Evolutionary conservation across 352 stramenopile species (phyloP), one percentile per base, ranked within the genome.

Genomic region (Phytophthora fragariae): DNA sequence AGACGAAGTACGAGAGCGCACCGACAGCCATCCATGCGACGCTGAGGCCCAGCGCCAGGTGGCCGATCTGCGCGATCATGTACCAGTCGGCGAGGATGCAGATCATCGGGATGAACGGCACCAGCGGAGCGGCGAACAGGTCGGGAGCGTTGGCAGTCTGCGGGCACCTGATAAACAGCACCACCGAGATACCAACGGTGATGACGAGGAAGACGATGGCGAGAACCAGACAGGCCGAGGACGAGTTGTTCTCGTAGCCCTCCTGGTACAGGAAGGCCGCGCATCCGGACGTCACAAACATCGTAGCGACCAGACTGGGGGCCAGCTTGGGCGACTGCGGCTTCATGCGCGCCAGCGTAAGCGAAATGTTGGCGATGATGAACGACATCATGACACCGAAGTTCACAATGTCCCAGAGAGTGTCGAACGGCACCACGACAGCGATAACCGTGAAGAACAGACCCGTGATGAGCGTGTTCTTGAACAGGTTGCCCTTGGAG

Each of bases 331-430:
- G 85, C 29, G 86, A 93, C 47, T 77, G 64, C 8, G 85, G 72
- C 58, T 80, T 79, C 54, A 77, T 90, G 60, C 89, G 87, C 14
- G 89, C 68, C 46, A 96, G 70, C 9, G 92, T 65, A 6, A 96
- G 75, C 57, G 87, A 85, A 17, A 81, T 68, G 64, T 96, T 95
- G n/a, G 90, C 81, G 56, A 96, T 77, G 68, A 92, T 92, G 73
- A 97, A 97, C 29, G 86, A 92, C 63, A 96, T 72, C 52, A 97
- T 81, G 35, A 97, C 91, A 27, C 90, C 92, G 52, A 95, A 94
- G 68, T 81, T 94, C 8, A 97, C 91, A 62, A 97, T 93, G 57
- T 96, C 85, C 88, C 93, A 94, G 6, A 97, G 74, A 17, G 76
- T 81, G 49, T 80, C 75, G 65, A 97, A 97, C 4, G 90, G 90